These are phyloP conservation scores for Triangularia setosa DNA, from an alignment of 2,329 filamentous ascomycete species.

Conservation along the genomic window DNA sequence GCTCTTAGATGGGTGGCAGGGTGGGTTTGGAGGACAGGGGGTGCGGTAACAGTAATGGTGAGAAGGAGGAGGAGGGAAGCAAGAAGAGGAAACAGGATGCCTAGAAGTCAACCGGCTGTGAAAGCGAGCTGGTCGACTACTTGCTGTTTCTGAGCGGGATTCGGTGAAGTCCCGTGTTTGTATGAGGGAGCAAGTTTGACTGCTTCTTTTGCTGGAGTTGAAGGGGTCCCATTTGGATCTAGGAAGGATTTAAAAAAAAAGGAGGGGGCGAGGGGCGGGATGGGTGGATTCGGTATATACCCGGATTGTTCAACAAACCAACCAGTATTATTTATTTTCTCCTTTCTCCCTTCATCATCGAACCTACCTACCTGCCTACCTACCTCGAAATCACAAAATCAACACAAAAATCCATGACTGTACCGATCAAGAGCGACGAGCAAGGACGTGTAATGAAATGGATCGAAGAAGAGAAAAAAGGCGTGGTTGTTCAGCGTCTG, in stretches of 20 bases:
- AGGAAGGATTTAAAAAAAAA: not conserved
- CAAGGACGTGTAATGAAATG: not conserved
- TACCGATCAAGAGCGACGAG: not conserved
- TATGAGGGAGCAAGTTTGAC: not conserved
- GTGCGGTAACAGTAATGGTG: conserved; percentile 2
- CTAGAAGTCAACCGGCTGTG: not conserved
- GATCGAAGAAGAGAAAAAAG: not conserved
- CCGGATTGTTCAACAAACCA: not conserved
- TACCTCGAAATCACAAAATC: not conserved
- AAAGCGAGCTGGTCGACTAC: not conserved
- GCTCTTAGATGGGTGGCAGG: conserved; percentile 25
- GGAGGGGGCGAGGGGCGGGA: too few species aligned
- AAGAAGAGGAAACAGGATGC: not conserved
- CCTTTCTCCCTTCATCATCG: not conserved
- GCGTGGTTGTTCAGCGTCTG: not conserved
- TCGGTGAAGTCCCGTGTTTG: not conserved
- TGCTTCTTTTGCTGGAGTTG: not conserved
- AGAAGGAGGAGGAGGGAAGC: not conserved
- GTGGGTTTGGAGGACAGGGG: not conserved
- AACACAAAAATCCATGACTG: not conserved
- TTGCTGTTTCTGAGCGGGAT: conserved; percentile 1
- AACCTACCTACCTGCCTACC: not conserved
- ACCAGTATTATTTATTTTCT: not conserved
- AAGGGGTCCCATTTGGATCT: not conserved
- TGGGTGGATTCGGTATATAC: not conserved